A percentile compares a stretch with the other conserved stretches of the same genome.
phyloP scores from a whole-genome alignment of 1,139 yeast species.

The Spathaspora sp. region DNA sequence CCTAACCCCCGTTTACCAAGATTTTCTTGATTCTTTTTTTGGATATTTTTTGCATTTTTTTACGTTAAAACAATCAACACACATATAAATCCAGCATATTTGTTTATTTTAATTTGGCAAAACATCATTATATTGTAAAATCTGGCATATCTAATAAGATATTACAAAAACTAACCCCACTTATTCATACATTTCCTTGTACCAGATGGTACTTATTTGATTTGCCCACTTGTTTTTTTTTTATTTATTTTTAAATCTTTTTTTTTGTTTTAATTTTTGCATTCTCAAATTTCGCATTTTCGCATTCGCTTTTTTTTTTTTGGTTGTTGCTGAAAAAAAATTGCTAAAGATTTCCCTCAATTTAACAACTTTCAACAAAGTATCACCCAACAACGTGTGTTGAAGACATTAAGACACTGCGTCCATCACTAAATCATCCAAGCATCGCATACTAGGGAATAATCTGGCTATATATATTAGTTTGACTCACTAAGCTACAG shows the following conservation, averaged over 20 bases:
- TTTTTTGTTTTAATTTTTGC: slow-evolving; percentile 1
- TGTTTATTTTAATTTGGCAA: too few relatives aligned
- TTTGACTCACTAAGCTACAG: neutral
- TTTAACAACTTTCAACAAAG: neutral
- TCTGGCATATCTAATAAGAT: too few relatives aligned
- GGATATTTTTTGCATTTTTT: neutral
- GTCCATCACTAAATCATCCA: neutral
- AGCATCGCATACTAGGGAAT: too few relatives aligned
- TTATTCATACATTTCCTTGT: too few relatives aligned
- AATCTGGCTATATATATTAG: neutral
- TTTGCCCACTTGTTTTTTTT: too few relatives aligned
- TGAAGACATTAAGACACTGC: neutral
- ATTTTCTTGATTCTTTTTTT: neutral
- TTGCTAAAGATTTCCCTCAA: slow-evolving; percentile 2
- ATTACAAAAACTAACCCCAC: too few relatives aligned
- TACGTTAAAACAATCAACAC: too few relatives aligned
- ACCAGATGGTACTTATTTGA: too few relatives aligned
- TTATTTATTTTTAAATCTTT: neutral
- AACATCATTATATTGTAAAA: too few relatives aligned
- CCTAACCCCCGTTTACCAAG: neutral
- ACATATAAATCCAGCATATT: too few relatives aligned
- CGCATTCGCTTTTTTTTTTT: slow-evolving; percentile 2
- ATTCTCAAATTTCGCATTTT: slow-evolving; percentile 3
- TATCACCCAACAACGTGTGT: neutral
- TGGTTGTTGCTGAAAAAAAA: slow-evolving; percentile 1